Percentiles rank a stretch among this genome's conserved stretches.
phyloP scores from a whole-genome alignment of 2,329 filamentous ascomycete genomes.

The Sporothrix sp. region DNA sequence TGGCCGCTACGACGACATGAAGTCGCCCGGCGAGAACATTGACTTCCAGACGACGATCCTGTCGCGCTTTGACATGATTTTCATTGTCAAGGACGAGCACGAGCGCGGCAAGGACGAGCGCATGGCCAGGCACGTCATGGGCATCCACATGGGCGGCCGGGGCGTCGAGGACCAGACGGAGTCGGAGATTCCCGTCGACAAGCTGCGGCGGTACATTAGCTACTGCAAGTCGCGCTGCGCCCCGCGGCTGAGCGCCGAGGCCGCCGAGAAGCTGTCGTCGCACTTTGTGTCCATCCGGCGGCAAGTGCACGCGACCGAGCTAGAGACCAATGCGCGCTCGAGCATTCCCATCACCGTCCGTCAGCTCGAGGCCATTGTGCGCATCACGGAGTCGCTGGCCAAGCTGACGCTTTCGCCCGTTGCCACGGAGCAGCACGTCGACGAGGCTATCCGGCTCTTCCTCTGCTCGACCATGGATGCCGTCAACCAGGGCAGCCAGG shows the following conservation, averaged over 20 bases:
- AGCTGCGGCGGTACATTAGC: conserved; percentile 94
- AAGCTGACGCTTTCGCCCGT: conserved; percentile 81
- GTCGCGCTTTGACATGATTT: conserved; percentile 99
- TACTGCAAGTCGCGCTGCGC: conserved; percentile 97
- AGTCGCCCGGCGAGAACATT: conserved; percentile 95
- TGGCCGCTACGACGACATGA: conserved; percentile 95
- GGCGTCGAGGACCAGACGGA: conserved; percentile 73
- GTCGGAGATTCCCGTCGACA: conserved; percentile 85
- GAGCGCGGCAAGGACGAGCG: conserved; percentile 80
- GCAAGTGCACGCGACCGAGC: conserved; percentile 84
- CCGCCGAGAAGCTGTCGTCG: conserved; percentile 89
- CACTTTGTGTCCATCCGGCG: conserved; percentile 95
- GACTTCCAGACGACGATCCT: conserved; percentile 98
- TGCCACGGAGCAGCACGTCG: conserved; percentile 83
- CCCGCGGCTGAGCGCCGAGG: conserved; percentile 79
- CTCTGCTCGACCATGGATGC: conserved; percentile 96
- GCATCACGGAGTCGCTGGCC: conserved; percentile 90
- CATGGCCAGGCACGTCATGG: conserved; percentile 95
- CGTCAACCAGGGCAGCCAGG: conserved; percentile 68
- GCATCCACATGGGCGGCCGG: conserved; percentile 86
- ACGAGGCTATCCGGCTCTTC: conserved; percentile 95
- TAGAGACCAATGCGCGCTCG: conserved; percentile 80
- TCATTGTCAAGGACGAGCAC: conserved; percentile 95
- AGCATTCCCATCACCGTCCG: conserved; percentile 96
- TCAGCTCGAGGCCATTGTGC: conserved; percentile 92